Conservation (phyloP, 2,329 filamentous ascomycete genomes). For the Xylaria sp. region DNA sequence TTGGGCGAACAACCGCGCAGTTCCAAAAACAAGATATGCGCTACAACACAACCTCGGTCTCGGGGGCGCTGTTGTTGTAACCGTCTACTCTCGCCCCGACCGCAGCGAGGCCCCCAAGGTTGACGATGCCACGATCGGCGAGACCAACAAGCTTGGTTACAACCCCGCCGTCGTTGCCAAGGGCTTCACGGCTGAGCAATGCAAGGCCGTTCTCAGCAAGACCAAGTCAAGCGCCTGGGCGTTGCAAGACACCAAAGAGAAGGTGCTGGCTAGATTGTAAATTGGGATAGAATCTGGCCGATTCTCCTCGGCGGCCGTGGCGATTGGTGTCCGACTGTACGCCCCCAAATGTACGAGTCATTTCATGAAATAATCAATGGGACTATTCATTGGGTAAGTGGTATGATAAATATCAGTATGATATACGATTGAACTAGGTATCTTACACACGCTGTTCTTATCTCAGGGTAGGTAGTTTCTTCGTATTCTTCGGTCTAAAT, state of each 20-base stretch:
- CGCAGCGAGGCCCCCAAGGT: conserved; percentile 58
- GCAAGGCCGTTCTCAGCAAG: conserved; percentile 64
- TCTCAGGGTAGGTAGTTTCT: background rate
- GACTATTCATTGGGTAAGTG: background rate
- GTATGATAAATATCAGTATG: background rate
- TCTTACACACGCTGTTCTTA: background rate
- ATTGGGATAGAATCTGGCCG: background rate
- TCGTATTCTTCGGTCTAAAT: background rate
- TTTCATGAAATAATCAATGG: background rate
- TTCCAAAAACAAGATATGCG: conserved; percentile 62
- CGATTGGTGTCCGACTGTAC: background rate
- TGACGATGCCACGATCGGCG: conserved; percentile 58
- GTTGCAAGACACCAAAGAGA: conserved; percentile 66
- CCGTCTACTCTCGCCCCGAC: conserved; percentile 81
- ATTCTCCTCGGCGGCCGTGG: background rate
- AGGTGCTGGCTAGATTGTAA: conserved; percentile 66
- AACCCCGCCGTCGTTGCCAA: conserved; percentile 87
- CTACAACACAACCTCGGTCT: conserved; percentile 92
- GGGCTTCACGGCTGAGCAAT: conserved; percentile 78
- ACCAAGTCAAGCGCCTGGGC: conserved; percentile 65
- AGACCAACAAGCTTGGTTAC: conserved; percentile 69
- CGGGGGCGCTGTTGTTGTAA: conserved; percentile 84
- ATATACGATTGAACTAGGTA: background rate
- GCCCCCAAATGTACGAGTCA: background rate
- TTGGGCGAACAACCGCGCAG: conserved; percentile 86